Percentiles rank a stretch among this genome's conserved stretches.
These are phyloP conservation scores for Limonium bicolor DNA, from an alignment of 148 eudicot genomes.

Conservation along the genomic window DNA sequence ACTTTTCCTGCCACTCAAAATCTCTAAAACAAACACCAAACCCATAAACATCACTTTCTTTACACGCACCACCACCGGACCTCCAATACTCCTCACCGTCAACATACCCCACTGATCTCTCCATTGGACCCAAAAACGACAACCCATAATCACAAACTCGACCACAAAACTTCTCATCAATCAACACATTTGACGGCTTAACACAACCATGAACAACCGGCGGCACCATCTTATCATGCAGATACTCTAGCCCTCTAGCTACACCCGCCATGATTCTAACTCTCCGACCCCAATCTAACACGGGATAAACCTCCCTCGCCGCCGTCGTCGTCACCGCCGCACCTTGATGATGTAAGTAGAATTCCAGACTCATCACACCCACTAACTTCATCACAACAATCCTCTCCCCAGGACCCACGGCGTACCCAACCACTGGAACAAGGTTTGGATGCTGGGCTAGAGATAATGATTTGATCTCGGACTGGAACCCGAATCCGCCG, in stretches of 20 bases:
- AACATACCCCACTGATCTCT: conserved; percentile 58
- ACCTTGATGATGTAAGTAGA: conserved; percentile 38
- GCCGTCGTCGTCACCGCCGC: conserved; percentile 18
- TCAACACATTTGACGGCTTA: conserved; percentile 61
- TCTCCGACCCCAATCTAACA: conserved; percentile 53
- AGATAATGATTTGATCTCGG: conserved; percentile 45
- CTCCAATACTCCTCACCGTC: conserved; percentile 81
- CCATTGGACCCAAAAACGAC: conserved; percentile 33
- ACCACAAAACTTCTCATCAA: conserved; percentile 49
- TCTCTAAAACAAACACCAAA: conserved; percentile 80
- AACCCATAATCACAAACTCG: conserved; percentile 76
- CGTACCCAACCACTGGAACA: conserved; percentile 62
- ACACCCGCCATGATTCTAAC: conserved; percentile 44
- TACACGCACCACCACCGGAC: conserved; percentile 34
- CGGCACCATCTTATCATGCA: conserved; percentile 70
- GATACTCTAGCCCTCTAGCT: conserved; percentile 72
- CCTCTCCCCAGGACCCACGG: conserved; percentile 83
- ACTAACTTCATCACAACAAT: conserved; percentile 51
- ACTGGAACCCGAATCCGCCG: conserved; percentile 53
- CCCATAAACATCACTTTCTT: conserved; percentile 83
- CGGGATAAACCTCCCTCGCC: too few species aligned
- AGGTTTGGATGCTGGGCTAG: conserved; percentile 51
- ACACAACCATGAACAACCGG: conserved; percentile 67
- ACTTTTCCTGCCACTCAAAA: conserved; percentile 64
- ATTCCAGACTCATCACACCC: conserved; percentile 55